phyloP scores from a whole-genome alignment of 176 grass and related monocot species.

The Alopecurus myosuroides region DNA sequence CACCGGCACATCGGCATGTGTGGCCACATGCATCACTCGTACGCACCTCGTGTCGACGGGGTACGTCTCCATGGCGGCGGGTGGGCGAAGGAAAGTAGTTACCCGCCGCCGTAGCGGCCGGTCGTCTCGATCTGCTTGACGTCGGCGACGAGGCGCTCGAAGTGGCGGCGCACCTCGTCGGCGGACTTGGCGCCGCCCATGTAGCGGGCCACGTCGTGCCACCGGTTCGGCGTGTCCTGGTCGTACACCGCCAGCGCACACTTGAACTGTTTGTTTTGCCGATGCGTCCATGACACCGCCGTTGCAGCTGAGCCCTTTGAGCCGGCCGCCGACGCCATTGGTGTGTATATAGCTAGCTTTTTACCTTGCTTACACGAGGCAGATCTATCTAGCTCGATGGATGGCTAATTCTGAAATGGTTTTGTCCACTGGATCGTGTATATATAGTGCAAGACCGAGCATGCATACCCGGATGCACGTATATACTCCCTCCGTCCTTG shows the following conservation, averaged over 20 bases:
- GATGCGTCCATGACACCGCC: constrained; percentile 39
- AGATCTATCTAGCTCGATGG: too few relatives aligned
- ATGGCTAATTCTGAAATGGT: too few relatives aligned
- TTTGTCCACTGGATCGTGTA: too few relatives aligned
- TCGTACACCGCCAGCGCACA: constrained; percentile 71
- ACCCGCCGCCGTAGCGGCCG: background rate
- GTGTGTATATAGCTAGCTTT: too few relatives aligned
- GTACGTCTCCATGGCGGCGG: background rate
- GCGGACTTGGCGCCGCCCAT: constrained; percentile 59
- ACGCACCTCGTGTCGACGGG: background rate
- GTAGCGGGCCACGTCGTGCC: constrained; percentile 53
- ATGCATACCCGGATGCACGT: too few relatives aligned
- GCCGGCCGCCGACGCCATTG: too few relatives aligned
- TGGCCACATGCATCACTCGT: background rate
- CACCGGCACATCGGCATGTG: background rate
- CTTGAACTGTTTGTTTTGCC: constrained; percentile 76
- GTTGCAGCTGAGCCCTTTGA: background rate
- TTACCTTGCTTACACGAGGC: too few relatives aligned
- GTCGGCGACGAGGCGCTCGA: constrained; percentile 54
- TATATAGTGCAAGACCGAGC: too few relatives aligned
- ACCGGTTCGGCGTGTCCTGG: constrained; percentile 58
- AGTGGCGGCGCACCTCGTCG: constrained; percentile 69
- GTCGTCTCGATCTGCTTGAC: constrained; percentile 62
- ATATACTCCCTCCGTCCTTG: too few relatives aligned
- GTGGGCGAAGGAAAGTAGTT: too few relatives aligned